phyloP scores from a whole-genome alignment of 179 eudicot genomes.

The Beta corolliflora region DNA sequence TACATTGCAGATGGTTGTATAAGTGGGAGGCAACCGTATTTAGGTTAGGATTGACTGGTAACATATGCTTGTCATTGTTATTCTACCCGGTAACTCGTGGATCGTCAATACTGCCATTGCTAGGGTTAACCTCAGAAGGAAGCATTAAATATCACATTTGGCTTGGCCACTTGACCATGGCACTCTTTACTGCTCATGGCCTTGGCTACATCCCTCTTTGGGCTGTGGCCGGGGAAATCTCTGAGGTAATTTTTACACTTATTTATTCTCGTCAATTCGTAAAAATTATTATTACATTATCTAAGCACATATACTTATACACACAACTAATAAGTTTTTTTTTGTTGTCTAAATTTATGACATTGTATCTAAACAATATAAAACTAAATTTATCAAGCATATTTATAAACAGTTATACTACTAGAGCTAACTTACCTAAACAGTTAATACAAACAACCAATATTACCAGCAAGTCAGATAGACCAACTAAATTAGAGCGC shows the following conservation, averaged over 20 bases:
- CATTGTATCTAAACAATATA: too few relatives aligned
- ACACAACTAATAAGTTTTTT: too few relatives aligned
- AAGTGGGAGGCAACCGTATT: constrained; percentile 44
- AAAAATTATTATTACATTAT: neutral
- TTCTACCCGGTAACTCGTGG: constrained; percentile 71
- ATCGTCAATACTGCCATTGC: constrained; percentile 50
- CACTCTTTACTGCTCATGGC: constrained; percentile 48
- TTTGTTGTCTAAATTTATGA: too few relatives aligned
- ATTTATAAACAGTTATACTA: too few relatives aligned
- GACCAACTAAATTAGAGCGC: neutral
- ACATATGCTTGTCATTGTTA: constrained; percentile 52
- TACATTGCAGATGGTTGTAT: constrained; percentile 41
- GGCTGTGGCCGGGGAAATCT: constrained; percentile 38
- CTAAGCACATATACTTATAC: too few relatives aligned
- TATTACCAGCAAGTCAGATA: too few relatives aligned
- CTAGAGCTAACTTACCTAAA: too few relatives aligned
- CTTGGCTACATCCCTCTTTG: constrained; percentile 51
- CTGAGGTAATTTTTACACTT: constrained; percentile 33
- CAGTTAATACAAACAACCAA: too few relatives aligned
- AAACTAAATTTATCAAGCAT: too few relatives aligned
- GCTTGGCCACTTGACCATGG: constrained; percentile 57
- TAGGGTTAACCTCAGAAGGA: constrained; percentile 65
- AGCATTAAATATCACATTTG: constrained; percentile 71
- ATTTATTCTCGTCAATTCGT: neutral
- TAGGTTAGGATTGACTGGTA: constrained; percentile 53